Evolutionary conservation across 345 rosid genomes (phyloP).

Genomic region (Populus tremula): DNA sequence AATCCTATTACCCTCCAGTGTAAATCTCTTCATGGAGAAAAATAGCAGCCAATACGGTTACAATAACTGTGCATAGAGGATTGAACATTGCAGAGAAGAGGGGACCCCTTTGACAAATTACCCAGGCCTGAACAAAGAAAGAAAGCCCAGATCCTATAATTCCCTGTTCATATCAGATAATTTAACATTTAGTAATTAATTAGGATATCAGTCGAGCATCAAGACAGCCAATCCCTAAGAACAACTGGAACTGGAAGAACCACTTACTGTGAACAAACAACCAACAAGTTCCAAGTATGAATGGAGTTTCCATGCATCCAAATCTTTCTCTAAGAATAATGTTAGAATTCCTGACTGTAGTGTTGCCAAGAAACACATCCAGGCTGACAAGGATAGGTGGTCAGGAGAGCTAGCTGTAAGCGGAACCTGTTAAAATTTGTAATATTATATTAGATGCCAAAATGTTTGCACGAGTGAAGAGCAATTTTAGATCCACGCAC

Average conservation of each 20-base stretch:
- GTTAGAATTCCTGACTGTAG: slow-evolving; percentile 51
- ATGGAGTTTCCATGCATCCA: slow-evolving; percentile 47
- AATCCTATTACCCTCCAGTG: not conserved
- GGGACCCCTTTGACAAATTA: slow-evolving; percentile 20
- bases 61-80: slow-evolving; percentile 28
- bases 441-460: too few relatives aligned
- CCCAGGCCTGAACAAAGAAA: slow-evolving; percentile 55
- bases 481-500: slow-evolving; percentile 25
- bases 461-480: not conserved
- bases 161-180: slow-evolving; percentile 34
- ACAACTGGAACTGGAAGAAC: not conserved
- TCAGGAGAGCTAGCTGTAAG: slow-evolving; percentile 51
- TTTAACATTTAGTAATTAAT: not conserved
- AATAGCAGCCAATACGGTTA: slow-evolving; percentile 22
- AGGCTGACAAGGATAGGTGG: slow-evolving; percentile 59
- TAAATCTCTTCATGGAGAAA: slow-evolving; percentile 30
- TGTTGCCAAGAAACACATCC: slow-evolving; percentile 69
- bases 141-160: slow-evolving; percentile 48
- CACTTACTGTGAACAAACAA: slow-evolving; percentile 46
- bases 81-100: slow-evolving; percentile 19
- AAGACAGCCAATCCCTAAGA: not conserved
- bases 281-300: slow-evolving; percentile 43
- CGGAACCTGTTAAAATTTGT: slow-evolving; percentile 44
- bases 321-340: slow-evolving; percentile 46
- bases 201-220: not conserved